Conservation (phyloP, 371 early-diverging fungal species). For the Mucor piriformis region DNA sequence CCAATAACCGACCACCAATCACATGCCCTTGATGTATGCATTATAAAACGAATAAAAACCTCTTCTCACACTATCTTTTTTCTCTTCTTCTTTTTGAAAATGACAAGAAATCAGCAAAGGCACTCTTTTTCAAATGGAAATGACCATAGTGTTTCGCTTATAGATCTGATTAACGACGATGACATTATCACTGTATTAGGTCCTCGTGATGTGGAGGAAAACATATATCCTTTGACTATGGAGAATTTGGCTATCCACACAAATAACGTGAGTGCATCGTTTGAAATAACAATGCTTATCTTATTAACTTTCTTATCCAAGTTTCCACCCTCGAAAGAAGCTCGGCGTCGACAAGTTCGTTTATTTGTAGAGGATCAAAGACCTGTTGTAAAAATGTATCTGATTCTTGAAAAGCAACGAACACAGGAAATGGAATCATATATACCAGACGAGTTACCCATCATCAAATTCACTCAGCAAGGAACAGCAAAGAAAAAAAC, state of each 20-base stretch:
- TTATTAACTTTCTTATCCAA: neutral
- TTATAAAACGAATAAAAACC: constrained; percentile 4
- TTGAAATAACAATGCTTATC: neutral
- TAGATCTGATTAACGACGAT: neutral
- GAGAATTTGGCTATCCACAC: constrained; percentile 21
- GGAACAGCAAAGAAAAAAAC: neutral
- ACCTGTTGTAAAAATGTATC: constrained; percentile 6
- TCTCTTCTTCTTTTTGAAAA: constrained; percentile 4
- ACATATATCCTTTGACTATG: constrained; percentile 13
- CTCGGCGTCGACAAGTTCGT: constrained; percentile 5
- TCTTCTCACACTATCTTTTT: constrained; percentile 2
- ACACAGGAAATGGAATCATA: constrained; percentile 8
- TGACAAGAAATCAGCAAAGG: constrained; percentile 1
- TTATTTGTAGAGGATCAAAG: constrained; percentile 14
- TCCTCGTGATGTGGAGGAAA: neutral
- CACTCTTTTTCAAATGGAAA: constrained; percentile 7
- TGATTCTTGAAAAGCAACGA: constrained; percentile 1
- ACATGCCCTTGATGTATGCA: neutral
- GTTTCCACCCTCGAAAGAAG: constrained; percentile 15
- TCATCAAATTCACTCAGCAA: neutral
- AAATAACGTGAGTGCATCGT: constrained; percentile 4
- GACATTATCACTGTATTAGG: neutral
- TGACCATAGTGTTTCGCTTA: neutral
- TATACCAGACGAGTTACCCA: neutral
- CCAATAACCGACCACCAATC: neutral